Evolutionary conservation across 2,329 filamentous ascomycete genomes (phyloP).

Genomic region (Pestalotiopsis sp.): DNA sequence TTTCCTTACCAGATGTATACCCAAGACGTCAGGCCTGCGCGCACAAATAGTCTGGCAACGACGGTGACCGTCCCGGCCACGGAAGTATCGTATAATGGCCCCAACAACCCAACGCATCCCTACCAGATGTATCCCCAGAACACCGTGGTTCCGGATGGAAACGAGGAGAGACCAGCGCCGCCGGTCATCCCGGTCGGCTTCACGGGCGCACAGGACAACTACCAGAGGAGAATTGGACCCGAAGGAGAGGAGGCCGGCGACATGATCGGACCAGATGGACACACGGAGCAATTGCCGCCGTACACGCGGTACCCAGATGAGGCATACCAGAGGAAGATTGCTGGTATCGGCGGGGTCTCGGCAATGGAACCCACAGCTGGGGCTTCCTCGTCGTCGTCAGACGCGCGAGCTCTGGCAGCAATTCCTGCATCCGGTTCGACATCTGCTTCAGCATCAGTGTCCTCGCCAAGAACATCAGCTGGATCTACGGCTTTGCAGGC

Average conservation of each 20-base stretch:
- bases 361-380: not conserved
- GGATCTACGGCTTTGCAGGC: conserved; percentile 21
- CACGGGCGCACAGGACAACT: conserved; percentile 65
- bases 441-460: conserved; percentile 13
- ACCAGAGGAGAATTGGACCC: conserved; percentile 73
- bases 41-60: conserved; percentile 69
- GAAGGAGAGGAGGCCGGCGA: conserved; percentile 87
- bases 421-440: not conserved
- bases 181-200: conserved; percentile 72
- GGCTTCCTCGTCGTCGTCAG: conserved; percentile 12
- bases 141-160: conserved; percentile 60
- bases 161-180: conserved; percentile 28
- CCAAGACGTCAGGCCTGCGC: conserved; percentile 59
- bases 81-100: conserved; percentile 61
- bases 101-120: conserved; percentile 75
- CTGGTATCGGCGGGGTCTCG: conserved; percentile 30
- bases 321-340: conserved; percentile 57
- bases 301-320: conserved; percentile 90
- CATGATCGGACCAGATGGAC: conserved; percentile 84
- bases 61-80: conserved; percentile 66
- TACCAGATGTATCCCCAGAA: conserved; percentile 87
- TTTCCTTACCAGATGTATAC: conserved; percentile 86
- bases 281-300: conserved; percentile 88
- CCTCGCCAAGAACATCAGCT: conserved; percentile 15
- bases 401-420: not conserved